A percentile compares a stretch with the other conserved stretches of the same genome.
Conservation (phyloP, 129 eudicot genomes). For the Smallanthus sonchifolius region DNA sequence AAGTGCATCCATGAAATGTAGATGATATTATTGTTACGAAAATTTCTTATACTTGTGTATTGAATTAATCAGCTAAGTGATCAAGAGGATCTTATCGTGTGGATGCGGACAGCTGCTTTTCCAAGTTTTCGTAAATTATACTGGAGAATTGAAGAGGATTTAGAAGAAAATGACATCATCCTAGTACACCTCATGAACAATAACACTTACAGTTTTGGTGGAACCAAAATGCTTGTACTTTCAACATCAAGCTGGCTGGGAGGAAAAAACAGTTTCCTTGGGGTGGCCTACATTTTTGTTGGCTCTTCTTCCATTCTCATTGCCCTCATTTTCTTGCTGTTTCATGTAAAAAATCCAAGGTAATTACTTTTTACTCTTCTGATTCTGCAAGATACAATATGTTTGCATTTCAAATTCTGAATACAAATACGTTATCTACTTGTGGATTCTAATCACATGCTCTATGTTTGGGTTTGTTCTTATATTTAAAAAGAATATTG, state of each 20-base stretch:
- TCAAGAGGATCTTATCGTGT: constrained; percentile 92
- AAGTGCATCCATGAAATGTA: not conserved
- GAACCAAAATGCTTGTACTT: constrained; percentile 71
- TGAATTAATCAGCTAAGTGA: constrained; percentile 55
- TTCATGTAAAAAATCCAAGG: constrained; percentile 82
- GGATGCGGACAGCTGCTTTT: constrained; percentile 98
- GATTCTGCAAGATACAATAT: not conserved
- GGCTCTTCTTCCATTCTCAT: constrained; percentile 58
- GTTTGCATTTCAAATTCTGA: not conserved
- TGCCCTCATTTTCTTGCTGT: constrained; percentile 61
- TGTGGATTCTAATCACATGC: not conserved
- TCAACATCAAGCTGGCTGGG: constrained; percentile 92
- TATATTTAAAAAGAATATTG: not conserved
- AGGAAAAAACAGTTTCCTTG: constrained; percentile 76
- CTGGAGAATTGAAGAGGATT: constrained; percentile 82
- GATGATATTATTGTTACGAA: not conserved
- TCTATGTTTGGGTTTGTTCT: not conserved
- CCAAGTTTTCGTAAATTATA: constrained; percentile 83
- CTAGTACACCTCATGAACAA: constrained; percentile 58
- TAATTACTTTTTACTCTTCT: constrained; percentile 6
- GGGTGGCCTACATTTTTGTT: constrained; percentile 57
- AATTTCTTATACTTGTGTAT: not conserved
- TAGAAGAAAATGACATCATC: constrained; percentile 54
- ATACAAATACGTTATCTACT: not conserved
- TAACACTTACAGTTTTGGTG: constrained; percentile 84